Base-by-base conservation (phyloP, 169 alveolate genomes). In the Cryptosporidium xiaoi region DNA sequence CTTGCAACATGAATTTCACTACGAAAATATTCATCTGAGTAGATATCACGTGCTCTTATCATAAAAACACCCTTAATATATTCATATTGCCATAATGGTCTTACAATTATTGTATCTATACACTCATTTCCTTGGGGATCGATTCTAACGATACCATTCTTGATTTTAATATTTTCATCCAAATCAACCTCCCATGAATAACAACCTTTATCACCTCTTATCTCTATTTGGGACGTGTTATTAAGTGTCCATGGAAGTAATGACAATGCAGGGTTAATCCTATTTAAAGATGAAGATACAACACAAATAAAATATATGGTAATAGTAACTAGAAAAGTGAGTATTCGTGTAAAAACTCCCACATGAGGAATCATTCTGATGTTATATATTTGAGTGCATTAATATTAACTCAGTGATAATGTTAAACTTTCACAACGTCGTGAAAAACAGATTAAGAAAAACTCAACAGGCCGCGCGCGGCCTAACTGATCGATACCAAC, bases 1-100 rank as follows among this genome's bases (percentile, higher is more conserved):
- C 64, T 77, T 44, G 87, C 87, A 77, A 77, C 64, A 56, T 77
- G 87, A 60, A 77, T 51, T 16, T 77, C 87, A 77, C 77, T 77
- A 3, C 87, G 69, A 24, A 77, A 60, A 44, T 40, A 31, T 56
- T 77, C 77, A 18, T 62, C 64, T 44, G 87, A 58, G 56, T 77
- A 77, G n/a, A 60, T 58, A 20, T 77, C 71, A 3, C 7, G 36
- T 24, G 87, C 87, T 33, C 36, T 62, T 16, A 77, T 62, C 8
- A 71, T 56, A 77, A 77, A 77, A 44, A 77, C n/a, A 15, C 87
- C 87, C 31, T 44, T 77, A 8, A 36, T 46, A 20, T 60, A 3
- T 66, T 46, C 48, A 40, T 60, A 31, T 10, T 56, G 87, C 87
- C 87, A 77, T 8, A 18, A 33, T 3, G 87, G 64, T 6, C 34